Evolutionary conservation across 2,329 filamentous ascomycete species (phyloP).

Genomic region (Aspergillus neoniger): DNA sequence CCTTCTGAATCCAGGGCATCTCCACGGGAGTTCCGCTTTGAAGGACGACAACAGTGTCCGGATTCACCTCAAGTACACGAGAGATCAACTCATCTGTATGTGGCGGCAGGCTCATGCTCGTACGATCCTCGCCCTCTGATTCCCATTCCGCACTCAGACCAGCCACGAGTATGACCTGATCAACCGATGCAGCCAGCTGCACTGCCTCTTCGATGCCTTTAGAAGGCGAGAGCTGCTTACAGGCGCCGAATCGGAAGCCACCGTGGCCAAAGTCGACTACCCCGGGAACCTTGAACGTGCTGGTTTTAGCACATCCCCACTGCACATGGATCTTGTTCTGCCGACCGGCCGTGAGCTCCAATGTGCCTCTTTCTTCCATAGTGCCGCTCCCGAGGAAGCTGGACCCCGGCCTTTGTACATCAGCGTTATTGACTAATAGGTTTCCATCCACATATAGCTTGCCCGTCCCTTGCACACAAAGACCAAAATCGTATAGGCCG

Average conservation of each 20-base stretch:
- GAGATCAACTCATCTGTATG: slow-evolving; percentile 58
- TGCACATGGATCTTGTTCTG: slow-evolving; percentile 60
- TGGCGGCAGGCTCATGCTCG: slow-evolving; percentile 49
- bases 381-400: slow-evolving; percentile 65
- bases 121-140: slow-evolving; percentile 63
- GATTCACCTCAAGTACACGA: slow-evolving; percentile 64
- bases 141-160: slow-evolving; percentile 64
- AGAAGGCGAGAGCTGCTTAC: slow-evolving; percentile 38
- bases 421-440: slow-evolving; percentile 64
- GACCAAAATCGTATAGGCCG: slow-evolving; percentile 61
- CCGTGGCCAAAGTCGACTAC: slow-evolving; percentile 56
- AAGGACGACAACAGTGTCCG: slow-evolving; percentile 68
- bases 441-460: slow-evolving; percentile 63
- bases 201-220: slow-evolving; percentile 51
- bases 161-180: slow-evolving; percentile 73
- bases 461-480: slow-evolving; percentile 63
- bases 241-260: slow-evolving; percentile 61
- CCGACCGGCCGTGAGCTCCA: slow-evolving; percentile 58
- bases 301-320: slow-evolving; percentile 58
- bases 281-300: slow-evolving; percentile 51
- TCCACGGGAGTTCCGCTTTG: slow-evolving; percentile 69
- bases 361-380: slow-evolving; percentile 59
- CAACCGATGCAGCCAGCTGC: slow-evolving; percentile 64
- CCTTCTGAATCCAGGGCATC: slow-evolving; percentile 46
- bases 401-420: slow-evolving; percentile 61